Conservation (phyloP, 352 stramenopile genomes). For the Phytophthora tubulina region DNA sequence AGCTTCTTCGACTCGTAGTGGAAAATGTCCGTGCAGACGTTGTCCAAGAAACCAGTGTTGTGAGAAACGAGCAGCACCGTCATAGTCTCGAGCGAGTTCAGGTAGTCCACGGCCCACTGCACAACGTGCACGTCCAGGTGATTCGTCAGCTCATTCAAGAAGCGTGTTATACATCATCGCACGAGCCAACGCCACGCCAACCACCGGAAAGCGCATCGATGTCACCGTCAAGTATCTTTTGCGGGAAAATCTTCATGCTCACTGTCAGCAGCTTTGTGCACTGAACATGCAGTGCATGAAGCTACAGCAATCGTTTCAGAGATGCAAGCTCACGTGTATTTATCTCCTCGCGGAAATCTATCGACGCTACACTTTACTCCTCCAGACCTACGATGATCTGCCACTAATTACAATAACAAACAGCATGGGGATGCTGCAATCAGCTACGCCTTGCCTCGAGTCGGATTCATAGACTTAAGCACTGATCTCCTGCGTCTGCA, state of each 20-base stretch:
- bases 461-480: slow-evolving; percentile 29
- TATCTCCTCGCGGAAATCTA: not conserved
- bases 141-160: slow-evolving; percentile 95
- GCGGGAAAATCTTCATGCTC: slow-evolving; percentile 71
- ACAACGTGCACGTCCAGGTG: slow-evolving; percentile 98
- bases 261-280: not conserved
- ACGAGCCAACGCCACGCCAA: slow-evolving; percentile 93
- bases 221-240: slow-evolving; percentile 92
- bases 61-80: slow-evolving; percentile 98
- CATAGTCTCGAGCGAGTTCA: slow-evolving; percentile 95
- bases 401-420: slow-evolving; percentile 33
- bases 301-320: not conserved
- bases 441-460: not conserved
- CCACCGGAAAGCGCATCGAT: slow-evolving; percentile 95
- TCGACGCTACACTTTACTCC: slow-evolving; percentile 14
- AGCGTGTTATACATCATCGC: slow-evolving; percentile 96
- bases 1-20: slow-evolving; percentile 98
- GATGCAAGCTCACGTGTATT: slow-evolving; percentile 28
- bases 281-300: no score
- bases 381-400: slow-evolving; percentile 10
- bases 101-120: slow-evolving; percentile 97
- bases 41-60: slow-evolving; percentile 97
- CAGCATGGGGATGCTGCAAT: not conserved
- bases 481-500: slow-evolving; percentile 62
- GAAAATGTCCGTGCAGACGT: slow-evolving; percentile 97